phyloP scores from a whole-genome alignment of 257 asterid species.

The Solanum clarkiae region DNA sequence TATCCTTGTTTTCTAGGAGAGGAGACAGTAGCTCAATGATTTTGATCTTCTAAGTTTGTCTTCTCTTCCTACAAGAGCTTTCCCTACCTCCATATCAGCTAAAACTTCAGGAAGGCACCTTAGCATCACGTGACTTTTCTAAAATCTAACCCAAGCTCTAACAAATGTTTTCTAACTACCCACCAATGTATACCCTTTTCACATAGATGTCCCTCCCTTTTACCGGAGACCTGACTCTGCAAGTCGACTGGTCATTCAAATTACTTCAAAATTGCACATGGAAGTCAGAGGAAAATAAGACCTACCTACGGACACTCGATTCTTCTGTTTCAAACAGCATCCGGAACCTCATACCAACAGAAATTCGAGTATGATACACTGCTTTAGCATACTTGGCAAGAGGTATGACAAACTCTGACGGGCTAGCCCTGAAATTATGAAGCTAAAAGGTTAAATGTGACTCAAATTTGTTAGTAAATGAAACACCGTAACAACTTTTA shows the following conservation, averaged over 20 bases:
- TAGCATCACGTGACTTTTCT: background rate
- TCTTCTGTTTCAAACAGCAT: constrained; percentile 95
- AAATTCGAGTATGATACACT: constrained; percentile 69
- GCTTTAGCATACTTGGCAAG: constrained; percentile 83
- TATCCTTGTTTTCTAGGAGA: background rate
- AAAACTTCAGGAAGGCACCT: background rate
- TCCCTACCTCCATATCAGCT: background rate
- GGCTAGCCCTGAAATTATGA: constrained; percentile 63
- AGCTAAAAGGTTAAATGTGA: background rate
- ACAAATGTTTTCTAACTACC: background rate
- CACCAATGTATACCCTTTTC: background rate
- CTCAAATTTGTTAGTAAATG: background rate
- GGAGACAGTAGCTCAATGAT: background rate
- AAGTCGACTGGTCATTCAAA: background rate
- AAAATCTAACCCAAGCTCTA: background rate
- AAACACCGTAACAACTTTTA: constrained; percentile 1
- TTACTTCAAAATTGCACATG: background rate
- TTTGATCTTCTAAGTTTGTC: background rate
- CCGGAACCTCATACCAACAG: constrained; percentile 93
- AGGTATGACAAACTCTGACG: constrained; percentile 85
- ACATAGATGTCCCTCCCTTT: background rate
- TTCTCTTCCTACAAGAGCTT: background rate
- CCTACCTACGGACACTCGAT: constrained; percentile 86
- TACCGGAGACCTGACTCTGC: background rate
- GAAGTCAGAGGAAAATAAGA: background rate